Evolutionary conservation across 2,329 filamentous ascomycete species (phyloP).

Genomic region (Penicillium brevicompactum): DNA sequence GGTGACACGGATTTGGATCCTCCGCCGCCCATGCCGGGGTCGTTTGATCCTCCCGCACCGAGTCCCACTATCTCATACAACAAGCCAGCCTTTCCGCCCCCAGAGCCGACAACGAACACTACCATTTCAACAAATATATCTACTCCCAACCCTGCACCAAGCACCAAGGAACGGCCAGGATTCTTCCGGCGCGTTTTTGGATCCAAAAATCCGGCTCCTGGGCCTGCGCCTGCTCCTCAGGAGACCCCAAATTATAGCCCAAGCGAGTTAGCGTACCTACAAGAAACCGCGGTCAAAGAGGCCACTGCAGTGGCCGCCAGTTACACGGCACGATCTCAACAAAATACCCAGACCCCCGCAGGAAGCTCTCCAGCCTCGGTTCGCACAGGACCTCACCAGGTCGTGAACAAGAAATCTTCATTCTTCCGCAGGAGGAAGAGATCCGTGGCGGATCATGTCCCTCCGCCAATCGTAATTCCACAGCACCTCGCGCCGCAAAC

Average conservation of each 20-base stretch:
- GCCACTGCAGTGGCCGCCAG: conserved; percentile 18
- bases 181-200: conserved; percentile 95
- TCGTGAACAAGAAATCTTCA: conserved; percentile 90
- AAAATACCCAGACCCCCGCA: conserved; percentile 27
- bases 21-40: conserved; percentile 47
- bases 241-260: conserved; percentile 19
- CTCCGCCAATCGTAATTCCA: conserved; percentile 58
- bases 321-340: conserved; percentile 29
- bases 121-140: conserved; percentile 13
- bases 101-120: conserved; percentile 39
- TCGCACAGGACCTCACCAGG: conserved; percentile 42
- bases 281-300: conserved; percentile 30
- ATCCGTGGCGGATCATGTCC: conserved; percentile 70
- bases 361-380: conserved; percentile 20
- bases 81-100: conserved; percentile 47
- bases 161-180: conserved; percentile 72
- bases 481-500: conserved; percentile 46
- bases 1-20: conserved; percentile 32
- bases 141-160: not conserved
- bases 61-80: conserved; percentile 56
- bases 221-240: conserved; percentile 2
- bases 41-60: conserved; percentile 53
- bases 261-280: conserved; percentile 24
- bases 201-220: conserved; percentile 57
- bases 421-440: conserved; percentile 95